Percentiles rank a stretch among this genome's conserved stretches.
These are phyloP conservation scores for Xylogone sp. DNA, from an alignment of 2,329 filamentous ascomycete genomes.

Conservation along the genomic window DNA sequence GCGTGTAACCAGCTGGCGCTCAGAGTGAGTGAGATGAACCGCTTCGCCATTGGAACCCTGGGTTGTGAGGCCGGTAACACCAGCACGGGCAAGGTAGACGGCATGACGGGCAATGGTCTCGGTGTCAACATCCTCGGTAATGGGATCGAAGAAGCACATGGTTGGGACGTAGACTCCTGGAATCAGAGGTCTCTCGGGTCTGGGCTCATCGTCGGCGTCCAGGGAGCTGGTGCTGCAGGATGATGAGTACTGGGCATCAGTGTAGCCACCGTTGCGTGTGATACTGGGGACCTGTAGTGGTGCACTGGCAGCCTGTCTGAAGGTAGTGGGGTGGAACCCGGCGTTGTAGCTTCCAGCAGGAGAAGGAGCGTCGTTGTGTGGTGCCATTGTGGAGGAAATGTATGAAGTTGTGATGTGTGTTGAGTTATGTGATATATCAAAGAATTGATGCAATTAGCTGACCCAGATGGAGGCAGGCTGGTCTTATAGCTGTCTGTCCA, in stretches of 20 bases:
- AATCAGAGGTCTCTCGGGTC: constrained; percentile 31
- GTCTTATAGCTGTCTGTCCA: no score
- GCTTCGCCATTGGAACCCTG: constrained; percentile 68
- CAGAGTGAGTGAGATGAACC: constrained; percentile 59
- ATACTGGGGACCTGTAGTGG: constrained; percentile 17
- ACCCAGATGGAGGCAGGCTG: no score
- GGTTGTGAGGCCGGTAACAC: constrained; percentile 57
- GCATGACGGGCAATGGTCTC: constrained; percentile 44
- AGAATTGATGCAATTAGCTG: no score
- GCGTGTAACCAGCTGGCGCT: constrained; percentile 55
- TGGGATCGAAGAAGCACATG: constrained; percentile 66
- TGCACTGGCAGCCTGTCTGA: constrained; percentile 16
- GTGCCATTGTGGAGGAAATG: constrained; percentile 33
- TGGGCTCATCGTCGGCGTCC: constrained; percentile 26
- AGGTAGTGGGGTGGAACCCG: constrained; percentile 34
- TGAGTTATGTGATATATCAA: no score
- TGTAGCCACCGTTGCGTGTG: constrained; percentile 27
- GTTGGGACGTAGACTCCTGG: constrained; percentile 70
- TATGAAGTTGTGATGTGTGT: no score
- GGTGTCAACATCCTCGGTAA: constrained; percentile 64
- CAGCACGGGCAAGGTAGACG: constrained; percentile 54
- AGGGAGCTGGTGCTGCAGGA: constrained; percentile 38
- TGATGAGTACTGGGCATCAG: constrained; percentile 32
- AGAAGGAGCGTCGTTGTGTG: constrained; percentile 45
- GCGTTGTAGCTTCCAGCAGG: constrained; percentile 41